Conservation (phyloP, 2,329 filamentous ascomycete species). For the Laburnicola sp. region DNA sequence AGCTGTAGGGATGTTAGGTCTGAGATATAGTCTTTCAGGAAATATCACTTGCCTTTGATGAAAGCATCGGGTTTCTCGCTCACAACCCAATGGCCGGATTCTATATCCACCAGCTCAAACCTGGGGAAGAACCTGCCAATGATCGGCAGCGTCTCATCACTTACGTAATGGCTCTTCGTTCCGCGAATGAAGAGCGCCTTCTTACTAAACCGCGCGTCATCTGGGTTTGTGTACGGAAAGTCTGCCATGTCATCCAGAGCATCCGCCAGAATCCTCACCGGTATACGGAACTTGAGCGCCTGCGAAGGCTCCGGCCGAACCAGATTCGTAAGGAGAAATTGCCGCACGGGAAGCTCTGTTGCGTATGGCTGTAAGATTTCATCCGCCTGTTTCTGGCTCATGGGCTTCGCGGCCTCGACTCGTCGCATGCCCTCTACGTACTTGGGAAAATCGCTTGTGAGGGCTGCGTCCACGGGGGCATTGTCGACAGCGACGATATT, state of each 20-base stretch:
- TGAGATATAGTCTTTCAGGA: too few species aligned
- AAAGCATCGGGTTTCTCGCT: constrained; percentile 85
- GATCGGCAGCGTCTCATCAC: constrained; percentile 77
- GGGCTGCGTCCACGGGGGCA: constrained; percentile 77
- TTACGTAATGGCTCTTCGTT: constrained; percentile 75
- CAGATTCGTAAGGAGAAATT: constrained; percentile 90
- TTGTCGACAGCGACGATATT: constrained; percentile 88
- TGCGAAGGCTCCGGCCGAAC: constrained; percentile 58
- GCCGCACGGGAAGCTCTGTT: constrained; percentile 73
- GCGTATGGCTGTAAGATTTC: constrained; percentile 76
- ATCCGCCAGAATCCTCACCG: constrained; percentile 69
- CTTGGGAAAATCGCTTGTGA: constrained; percentile 73
- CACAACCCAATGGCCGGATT: constrained; percentile 85
- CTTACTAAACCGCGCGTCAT: constrained; percentile 69
- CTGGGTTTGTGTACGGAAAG: constrained; percentile 81
- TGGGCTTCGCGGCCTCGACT: constrained; percentile 70
- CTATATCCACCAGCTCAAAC: constrained; percentile 73
- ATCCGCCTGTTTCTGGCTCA: constrained; percentile 76
- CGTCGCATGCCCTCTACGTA: constrained; percentile 85
- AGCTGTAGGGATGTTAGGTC: too few species aligned
- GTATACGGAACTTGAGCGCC: constrained; percentile 74
- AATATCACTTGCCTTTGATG: constrained; percentile 62
- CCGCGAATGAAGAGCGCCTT: constrained; percentile 80
- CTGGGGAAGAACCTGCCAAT: constrained; percentile 81
- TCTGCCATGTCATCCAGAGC: constrained; percentile 77